Conservation (phyloP, 2,329 filamentous ascomycete genomes). For the Aspergillus texensis region DNA sequence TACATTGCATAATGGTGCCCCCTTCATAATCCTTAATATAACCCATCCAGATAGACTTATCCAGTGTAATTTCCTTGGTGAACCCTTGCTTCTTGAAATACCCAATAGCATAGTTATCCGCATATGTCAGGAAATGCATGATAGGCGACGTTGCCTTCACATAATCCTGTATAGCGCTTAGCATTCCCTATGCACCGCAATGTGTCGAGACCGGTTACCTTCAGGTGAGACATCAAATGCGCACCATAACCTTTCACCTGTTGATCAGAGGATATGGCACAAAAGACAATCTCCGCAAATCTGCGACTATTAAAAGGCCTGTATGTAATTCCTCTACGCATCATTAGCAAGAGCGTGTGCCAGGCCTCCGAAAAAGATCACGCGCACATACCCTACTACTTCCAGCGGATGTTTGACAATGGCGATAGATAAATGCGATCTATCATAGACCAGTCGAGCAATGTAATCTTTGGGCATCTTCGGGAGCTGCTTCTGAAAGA, state of each 20-base stretch:
- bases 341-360: constrained; percentile 19
- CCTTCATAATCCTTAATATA: constrained; percentile 99
- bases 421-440: constrained; percentile 92
- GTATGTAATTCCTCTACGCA: constrained; percentile 84
- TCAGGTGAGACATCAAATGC: constrained; percentile 96
- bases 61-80: constrained; percentile 95
- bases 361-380: background rate
- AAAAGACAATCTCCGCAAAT: constrained; percentile 99
- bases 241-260: constrained; percentile 98
- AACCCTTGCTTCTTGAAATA: constrained; percentile 99
- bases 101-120: constrained; percentile 97
- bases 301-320: constrained; percentile 87
- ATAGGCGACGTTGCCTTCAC: constrained; percentile 95
- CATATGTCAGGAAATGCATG: constrained; percentile 98
- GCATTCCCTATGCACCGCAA: background rate
- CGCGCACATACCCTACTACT: constrained; percentile 66
- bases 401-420: constrained; percentile 96
- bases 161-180: constrained; percentile 63
- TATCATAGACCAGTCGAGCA: constrained; percentile 93
- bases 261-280: constrained; percentile 94
- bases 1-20: constrained; percentile 98
- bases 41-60: constrained; percentile 93
- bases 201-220: constrained; percentile 51
- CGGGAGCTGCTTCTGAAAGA: constrained; percentile 96
- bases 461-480: constrained; percentile 99